Percentiles rank a stretch among this genome's conserved stretches.
Evolutionary conservation across 2,329 filamentous ascomycete species (phyloP).

Genomic region (Ambrosiella xylebori): DNA sequence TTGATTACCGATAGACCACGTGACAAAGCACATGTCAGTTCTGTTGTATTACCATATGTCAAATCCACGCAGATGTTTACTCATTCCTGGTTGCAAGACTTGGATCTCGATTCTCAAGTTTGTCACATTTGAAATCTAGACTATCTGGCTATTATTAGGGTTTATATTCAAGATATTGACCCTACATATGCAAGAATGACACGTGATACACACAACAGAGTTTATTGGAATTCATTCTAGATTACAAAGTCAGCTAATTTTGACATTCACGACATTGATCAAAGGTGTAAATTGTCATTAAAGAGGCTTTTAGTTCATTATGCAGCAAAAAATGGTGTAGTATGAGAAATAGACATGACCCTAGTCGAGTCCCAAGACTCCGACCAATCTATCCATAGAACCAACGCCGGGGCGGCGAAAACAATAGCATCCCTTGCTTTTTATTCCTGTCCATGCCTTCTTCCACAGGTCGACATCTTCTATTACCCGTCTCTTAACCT

Average conservation of each 20-base stretch:
- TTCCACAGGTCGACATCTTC: not conserved
- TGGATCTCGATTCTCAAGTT: too few relatives aligned
- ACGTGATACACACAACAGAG: not conserved
- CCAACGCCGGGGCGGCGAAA: slow-evolving; percentile 4
- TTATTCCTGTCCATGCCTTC: not conserved
- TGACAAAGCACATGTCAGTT: not conserved
- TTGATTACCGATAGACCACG: not conserved
- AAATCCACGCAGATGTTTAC: too few relatives aligned
- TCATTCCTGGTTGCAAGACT: too few relatives aligned
- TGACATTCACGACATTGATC: not conserved
- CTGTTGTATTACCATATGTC: not conserved
- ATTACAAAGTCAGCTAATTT: too few relatives aligned
- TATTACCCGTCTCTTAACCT: not conserved
- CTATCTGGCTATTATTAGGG: not conserved
- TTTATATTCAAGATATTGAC: not conserved
- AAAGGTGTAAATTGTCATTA: not conserved
- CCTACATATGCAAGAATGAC: not conserved
- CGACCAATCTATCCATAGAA: not conserved
- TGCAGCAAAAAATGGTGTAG: not conserved
- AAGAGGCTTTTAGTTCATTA: slow-evolving; percentile 1
- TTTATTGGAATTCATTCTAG: too few relatives aligned
- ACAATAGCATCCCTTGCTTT: slow-evolving; percentile 10
- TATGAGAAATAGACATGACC: not conserved
- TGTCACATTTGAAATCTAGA: too few relatives aligned
- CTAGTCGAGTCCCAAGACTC: not conserved